Conservation (phyloP, 1,284 basidiomycete species). For the Leccinum fallax region DNA sequence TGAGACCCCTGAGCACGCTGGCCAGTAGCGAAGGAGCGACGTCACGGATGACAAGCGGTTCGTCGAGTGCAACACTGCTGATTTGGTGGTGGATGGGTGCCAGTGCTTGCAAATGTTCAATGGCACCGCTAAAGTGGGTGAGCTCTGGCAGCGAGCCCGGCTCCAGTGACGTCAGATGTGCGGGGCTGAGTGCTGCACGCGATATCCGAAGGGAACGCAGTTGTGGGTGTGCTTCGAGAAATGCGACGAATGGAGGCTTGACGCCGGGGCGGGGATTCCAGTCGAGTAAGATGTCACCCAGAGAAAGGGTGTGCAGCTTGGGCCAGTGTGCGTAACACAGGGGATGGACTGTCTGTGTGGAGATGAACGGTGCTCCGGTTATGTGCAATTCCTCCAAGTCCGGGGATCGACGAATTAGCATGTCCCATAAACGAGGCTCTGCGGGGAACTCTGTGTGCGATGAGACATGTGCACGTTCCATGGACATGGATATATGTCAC, state of each 20-base stretch:
- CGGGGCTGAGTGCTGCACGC: conserved; percentile 55
- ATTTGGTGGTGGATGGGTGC: conserved; percentile 45
- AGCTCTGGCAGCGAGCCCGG: conserved; percentile 50
- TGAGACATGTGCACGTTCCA: conserved; percentile 4
- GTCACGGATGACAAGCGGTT: conserved; percentile 66
- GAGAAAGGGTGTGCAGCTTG: conserved; percentile 51
- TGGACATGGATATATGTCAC: conserved; percentile 38
- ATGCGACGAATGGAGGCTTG: conserved; percentile 59
- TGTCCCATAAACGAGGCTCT: conserved; percentile 56
- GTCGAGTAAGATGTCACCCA: conserved; percentile 66
- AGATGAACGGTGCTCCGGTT: conserved; percentile 55
- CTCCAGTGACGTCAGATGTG: conserved; percentile 52
- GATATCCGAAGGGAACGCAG: conserved; percentile 57
- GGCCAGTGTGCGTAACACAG: conserved; percentile 62
- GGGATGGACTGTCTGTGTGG: conserved; percentile 40
- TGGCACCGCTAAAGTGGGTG: conserved; percentile 49
- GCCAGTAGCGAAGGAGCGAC: conserved; percentile 61
- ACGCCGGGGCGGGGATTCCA: conserved; percentile 42
- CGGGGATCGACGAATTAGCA: conserved; percentile 64
- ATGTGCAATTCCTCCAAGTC: conserved; percentile 63
- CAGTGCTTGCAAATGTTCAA: conserved; percentile 63
- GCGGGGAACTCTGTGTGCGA: conserved; percentile 23
- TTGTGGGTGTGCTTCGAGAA: conserved; percentile 64
- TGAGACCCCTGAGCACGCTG: conserved; percentile 53
- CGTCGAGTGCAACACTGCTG: conserved; percentile 59